Base-by-base conservation (phyloP, 441 rosid species). In the Populus hybrid region DNA sequence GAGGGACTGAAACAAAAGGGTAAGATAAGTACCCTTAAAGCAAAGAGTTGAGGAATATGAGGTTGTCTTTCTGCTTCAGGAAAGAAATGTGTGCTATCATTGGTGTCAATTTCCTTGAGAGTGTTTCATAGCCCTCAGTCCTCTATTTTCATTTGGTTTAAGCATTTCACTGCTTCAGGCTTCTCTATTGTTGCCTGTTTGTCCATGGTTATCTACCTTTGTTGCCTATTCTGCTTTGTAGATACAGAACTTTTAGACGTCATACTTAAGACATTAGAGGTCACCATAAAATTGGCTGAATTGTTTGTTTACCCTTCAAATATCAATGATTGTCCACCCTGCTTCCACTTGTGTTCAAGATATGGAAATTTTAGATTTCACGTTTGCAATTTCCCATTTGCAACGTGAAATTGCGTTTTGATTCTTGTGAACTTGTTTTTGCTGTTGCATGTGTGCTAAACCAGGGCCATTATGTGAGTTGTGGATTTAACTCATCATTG, bases 1-100 rank as follows among this genome's bases (percentile, higher is more conserved):
- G 68, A 20, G 76, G 69, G 76, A 71, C 42, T 69, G 76, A 82
- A 71, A 61, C 81, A 81, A 76, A 79, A 71, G 69, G 74, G 67
- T 69, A 76, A 81, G 83, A 76, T 28, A 72, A 74, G 74, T 64
- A 36, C 11, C 64, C 56, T 64, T 66, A 35, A 73, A 35, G 68
- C 18, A 18, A 12, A 50, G 18, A 65, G 28, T 40, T 66, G 12
- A 69, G 69, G 11, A 68, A 73, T 33, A 29, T 35, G 56, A 31
- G 65, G 66, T 26, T 18, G 16, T 29, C 2, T 69, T 68, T 68
- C 72, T 65, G 31, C 64, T 78, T 64, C 53, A 72, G 74, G 74
- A 68, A 33, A 33, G 35, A 3, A 33, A 33, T 33, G 29, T 2
- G 29, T 28, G 29, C 29, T 28, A 28, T 28, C 29, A 28, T 28